Evolutionary conservation across 139 green algal species (phyloP), one percentile per base, ranked within the genome.

Genomic region (Asterochloris sp.): DNA sequence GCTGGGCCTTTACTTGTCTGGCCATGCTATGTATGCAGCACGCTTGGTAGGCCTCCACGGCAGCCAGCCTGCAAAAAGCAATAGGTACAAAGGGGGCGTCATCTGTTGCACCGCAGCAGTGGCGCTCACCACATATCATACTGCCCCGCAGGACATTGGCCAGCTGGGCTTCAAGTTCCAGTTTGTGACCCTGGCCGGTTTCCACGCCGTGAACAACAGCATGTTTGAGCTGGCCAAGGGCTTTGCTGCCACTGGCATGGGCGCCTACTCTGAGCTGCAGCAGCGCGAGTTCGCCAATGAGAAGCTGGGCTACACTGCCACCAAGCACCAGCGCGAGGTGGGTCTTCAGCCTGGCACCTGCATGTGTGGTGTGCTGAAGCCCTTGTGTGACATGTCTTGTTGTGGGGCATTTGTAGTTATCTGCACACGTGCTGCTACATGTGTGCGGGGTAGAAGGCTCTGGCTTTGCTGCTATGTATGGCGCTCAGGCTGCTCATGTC

Each of bases 101-200:
- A 73, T 73, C 19, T 73, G 66, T 73, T 19, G 13, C 12, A 28
- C 29, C 27, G 74, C 17, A 26, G 74, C 16, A 79, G 1, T n/a
- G 24, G 68, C 13, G 24, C n/a, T 60, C 26, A 61, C 24, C 0
- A 28, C 26, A 23, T 61, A 10, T 12, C 26, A 61, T 28, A 61
- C 38, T 2, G 38, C 38, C 6, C 38, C 27, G 77, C 76, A 89
- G 79, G 86, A 92, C 78, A 87, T 96, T 38, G 92, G 86, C 76
- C 75, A 85, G 60, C 84, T 94, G 91, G 91, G 91, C 12, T 91
- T 88, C 80, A 87, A 87, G 78, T 91, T 89, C 85, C 85, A 96
- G 89, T 97, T 97, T 84, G 89, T 96, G 63, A 95, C 93, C 17
- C 89, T 96, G 66, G 91, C 94, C 24, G 94, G 94, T 80, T 98